phyloP scores from a whole-genome alignment of 2,329 filamentous ascomycete species.

The Aspergillus ibericus region DNA sequence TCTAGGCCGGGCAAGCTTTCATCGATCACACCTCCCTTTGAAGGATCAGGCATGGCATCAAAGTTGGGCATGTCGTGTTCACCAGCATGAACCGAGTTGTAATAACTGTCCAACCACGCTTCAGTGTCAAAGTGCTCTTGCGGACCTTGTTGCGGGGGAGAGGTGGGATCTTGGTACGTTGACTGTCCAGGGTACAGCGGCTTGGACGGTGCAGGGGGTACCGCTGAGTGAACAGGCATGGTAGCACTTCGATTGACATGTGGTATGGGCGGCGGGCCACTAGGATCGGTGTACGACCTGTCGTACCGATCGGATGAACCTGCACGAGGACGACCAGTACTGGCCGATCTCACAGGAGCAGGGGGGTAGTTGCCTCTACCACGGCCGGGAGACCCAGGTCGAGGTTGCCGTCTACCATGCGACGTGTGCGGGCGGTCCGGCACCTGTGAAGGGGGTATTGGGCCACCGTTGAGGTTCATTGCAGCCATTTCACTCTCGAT shows the following conservation, averaged over 20 bases:
- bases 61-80: conserved; percentile 66
- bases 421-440: conserved; percentile 41
- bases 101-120: conserved; percentile 53
- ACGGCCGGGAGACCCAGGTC: conserved; percentile 25
- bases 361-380: conserved; percentile 25
- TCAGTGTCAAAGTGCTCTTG: conserved; percentile 29
- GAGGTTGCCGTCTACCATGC: conserved; percentile 29
- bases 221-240: conserved; percentile 30
- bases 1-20: conserved; percentile 38
- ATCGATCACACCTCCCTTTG: conserved; percentile 28
- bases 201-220: conserved; percentile 16
- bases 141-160: conserved; percentile 17
- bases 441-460: conserved; percentile 24
- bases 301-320: conserved; percentile 20
- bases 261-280: conserved; percentile 28
- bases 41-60: conserved; percentile 52
- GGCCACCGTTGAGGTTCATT: conserved; percentile 39
- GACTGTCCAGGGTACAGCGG: conserved; percentile 39
- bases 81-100: conserved; percentile 48
- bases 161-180: conserved; percentile 33
- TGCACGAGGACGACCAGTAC: conserved; percentile 23
- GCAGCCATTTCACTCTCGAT: conserved; percentile 42
- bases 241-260: conserved; percentile 39
- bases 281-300: conserved; percentile 28
- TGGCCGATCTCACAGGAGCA: conserved; percentile 28